Evolutionary conservation across 2,329 filamentous ascomycete species (phyloP).

Genomic region (Orbilia oligospora): DNA sequence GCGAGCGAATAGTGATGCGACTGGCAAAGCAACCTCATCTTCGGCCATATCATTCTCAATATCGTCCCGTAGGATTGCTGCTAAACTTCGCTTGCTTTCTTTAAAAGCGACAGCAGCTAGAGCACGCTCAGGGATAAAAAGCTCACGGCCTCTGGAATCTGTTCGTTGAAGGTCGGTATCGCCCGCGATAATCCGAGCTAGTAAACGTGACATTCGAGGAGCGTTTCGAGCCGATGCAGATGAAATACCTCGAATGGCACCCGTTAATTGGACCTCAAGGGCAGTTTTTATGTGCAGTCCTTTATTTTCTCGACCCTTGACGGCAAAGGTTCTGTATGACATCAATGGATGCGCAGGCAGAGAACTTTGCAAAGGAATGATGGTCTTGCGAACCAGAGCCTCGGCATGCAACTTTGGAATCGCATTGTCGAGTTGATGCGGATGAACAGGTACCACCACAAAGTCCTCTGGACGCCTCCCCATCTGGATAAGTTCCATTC

Average conservation of each 20-base stretch:
- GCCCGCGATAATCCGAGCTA: constrained; percentile 30
- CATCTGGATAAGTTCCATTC: constrained; percentile 8
- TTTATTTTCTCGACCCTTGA: constrained; percentile 12
- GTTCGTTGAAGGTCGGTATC: constrained; percentile 36
- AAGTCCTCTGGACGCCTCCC: constrained; percentile 22
- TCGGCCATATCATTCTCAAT: constrained; percentile 49
- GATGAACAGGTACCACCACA: constrained; percentile 34
- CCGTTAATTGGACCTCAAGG: constrained; percentile 45
- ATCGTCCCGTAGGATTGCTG: constrained; percentile 42
- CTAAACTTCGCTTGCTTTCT: constrained; percentile 30
- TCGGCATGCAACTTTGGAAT: constrained; percentile 38
- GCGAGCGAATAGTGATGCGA: constrained; percentile 35
- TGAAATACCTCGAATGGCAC: constrained; percentile 41
- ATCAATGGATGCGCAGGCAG: constrained; percentile 25
- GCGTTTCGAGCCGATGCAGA: constrained; percentile 39
- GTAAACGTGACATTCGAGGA: constrained; percentile 39
- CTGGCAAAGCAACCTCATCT: constrained; percentile 33
- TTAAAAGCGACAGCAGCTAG: constrained; percentile 40
- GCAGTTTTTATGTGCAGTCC: constrained; percentile 38
- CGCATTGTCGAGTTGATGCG: constrained; percentile 46
- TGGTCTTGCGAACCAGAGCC: neutral
- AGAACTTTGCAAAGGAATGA: constrained; percentile 20
- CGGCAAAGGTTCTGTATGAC: constrained; percentile 36
- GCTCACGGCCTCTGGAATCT: constrained; percentile 14
- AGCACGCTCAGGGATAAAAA: constrained; percentile 37